phyloP scores from a whole-genome alignment of 148 eudicot genomes.

The Fagopyrum esculentum region DNA sequence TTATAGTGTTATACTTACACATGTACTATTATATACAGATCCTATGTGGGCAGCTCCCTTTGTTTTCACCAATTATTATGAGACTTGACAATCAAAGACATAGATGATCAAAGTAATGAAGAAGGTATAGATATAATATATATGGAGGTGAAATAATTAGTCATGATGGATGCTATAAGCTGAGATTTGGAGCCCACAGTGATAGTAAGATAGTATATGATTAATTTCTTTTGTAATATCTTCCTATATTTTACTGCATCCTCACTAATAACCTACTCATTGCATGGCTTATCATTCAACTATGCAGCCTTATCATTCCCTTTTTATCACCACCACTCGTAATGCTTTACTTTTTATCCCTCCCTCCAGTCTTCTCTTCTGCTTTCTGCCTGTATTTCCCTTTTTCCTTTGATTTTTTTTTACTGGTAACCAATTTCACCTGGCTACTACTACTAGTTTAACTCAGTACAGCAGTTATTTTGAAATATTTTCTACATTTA shows the following conservation, averaged over 20 bases:
- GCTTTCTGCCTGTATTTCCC: background rate
- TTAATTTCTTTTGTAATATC: background rate
- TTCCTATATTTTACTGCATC: background rate
- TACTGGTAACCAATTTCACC: slow-evolving; percentile 3
- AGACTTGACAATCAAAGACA: slow-evolving; percentile 9
- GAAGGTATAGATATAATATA: background rate
- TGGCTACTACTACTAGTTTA: background rate
- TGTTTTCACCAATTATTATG: slow-evolving; percentile 3
- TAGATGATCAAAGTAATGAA: slow-evolving; percentile 3
- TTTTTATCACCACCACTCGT: slow-evolving; percentile 7
- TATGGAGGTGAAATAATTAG: slow-evolving; percentile 1
- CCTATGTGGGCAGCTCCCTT: slow-evolving; percentile 8
- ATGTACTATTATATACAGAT: background rate
- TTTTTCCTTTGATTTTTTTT: background rate
- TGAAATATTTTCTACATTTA: background rate
- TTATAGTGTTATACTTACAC: background rate
- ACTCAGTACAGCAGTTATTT: background rate
- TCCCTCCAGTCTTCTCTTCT: background rate
- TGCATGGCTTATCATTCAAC: slow-evolving; percentile 13
- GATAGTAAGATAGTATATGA: background rate
- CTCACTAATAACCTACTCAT: slow-evolving; percentile 19
- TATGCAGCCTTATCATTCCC: slow-evolving; percentile 12
- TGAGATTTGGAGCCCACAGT: slow-evolving; percentile 1
- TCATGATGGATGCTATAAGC: slow-evolving; percentile 4
- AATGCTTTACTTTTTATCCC: background rate